A percentile compares a stretch with the other conserved stretches of the same genome.
Evolutionary conservation across 2,329 filamentous ascomycete species (phyloP).

Genomic region (Hortaea sp.): DNA sequence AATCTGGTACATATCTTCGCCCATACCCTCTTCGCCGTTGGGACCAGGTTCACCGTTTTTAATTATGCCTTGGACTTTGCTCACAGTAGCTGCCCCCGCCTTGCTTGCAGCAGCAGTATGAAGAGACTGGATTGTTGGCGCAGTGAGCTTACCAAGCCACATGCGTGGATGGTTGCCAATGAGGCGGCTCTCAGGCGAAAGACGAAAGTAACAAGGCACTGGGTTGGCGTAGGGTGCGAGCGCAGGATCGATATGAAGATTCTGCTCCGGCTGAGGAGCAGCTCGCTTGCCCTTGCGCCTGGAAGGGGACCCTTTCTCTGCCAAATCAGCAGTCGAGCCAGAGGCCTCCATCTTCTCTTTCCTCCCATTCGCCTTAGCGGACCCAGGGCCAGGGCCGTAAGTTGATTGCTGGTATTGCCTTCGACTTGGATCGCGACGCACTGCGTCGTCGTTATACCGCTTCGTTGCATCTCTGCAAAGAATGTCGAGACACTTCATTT

Average conservation of each 20-base stretch:
- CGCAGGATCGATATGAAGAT: conserved; percentile 5
- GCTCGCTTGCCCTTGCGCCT: background rate
- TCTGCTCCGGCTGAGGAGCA: conserved; percentile 3
- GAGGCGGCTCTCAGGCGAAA: conserved; percentile 54
- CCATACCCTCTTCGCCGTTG: conserved; percentile 46
- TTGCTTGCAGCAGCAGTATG: conserved; percentile 51
- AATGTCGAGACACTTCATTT: conserved; percentile 57
- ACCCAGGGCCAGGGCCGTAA: conserved; percentile 33
- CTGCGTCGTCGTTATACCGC: conserved; percentile 52
- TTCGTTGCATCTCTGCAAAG: conserved; percentile 71
- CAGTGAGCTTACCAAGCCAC: conserved; percentile 57
- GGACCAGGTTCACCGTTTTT: conserved; percentile 33
- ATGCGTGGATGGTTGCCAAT: conserved; percentile 37
- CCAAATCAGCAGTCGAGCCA: background rate
- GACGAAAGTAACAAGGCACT: conserved; percentile 58
- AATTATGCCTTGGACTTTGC: conserved; percentile 53
- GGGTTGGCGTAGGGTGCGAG: conserved; percentile 18
- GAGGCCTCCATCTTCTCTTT: background rate
- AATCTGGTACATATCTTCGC: conserved; percentile 55
- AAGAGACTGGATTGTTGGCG: conserved; percentile 51
- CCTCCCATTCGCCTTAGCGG: conserved; percentile 1
- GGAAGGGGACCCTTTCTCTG: background rate
- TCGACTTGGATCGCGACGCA: background rate
- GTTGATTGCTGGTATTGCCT: conserved; percentile 10
- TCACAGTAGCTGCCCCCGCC: conserved; percentile 48